Conservation (phyloP, 441 rosid species). For the Croton setiger region DNA sequence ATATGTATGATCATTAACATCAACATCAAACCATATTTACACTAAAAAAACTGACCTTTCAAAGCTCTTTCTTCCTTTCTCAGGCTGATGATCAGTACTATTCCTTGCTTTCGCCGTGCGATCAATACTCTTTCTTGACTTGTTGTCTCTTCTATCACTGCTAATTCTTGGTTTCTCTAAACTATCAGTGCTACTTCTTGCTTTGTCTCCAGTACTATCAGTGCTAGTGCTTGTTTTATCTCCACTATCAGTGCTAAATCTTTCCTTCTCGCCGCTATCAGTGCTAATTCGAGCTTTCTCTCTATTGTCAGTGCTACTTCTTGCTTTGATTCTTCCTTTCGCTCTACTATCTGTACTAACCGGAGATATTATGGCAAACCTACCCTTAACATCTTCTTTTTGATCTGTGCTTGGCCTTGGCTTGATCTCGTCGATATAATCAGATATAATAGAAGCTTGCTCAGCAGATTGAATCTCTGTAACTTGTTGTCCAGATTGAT, state of each 20-base stretch:
- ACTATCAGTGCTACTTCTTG: conserved; percentile 41
- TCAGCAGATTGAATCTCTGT: conserved; percentile 38
- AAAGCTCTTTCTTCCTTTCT: conserved; percentile 72
- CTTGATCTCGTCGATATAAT: neutral
- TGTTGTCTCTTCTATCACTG: conserved; percentile 52
- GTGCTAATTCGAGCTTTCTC: neutral
- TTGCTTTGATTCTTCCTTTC: neutral
- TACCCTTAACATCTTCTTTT: conserved; percentile 36
- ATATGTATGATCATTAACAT: neutral
- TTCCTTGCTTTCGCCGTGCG: conserved; percentile 43
- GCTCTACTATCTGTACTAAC: no score
- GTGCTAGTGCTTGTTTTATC: conserved; percentile 47
- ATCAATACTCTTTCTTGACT: conserved; percentile 52
- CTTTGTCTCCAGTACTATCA: conserved; percentile 57
- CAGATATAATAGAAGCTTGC: conserved; percentile 22
- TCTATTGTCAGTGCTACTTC: conserved; percentile 59
- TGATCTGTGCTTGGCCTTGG: conserved; percentile 54
- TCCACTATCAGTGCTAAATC: conserved; percentile 40
- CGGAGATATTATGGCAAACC: no score
- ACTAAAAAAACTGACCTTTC: conserved; percentile 54
- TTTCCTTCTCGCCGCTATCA: conserved; percentile 31
- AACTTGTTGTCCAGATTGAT: conserved; percentile 24
- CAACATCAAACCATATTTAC: no score
- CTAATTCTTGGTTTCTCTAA: conserved; percentile 53
- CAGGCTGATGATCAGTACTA: conserved; percentile 54